Conservation (phyloP, 192 early-diverging fungal genomes). For the Rhizophagus clarus region DNA sequence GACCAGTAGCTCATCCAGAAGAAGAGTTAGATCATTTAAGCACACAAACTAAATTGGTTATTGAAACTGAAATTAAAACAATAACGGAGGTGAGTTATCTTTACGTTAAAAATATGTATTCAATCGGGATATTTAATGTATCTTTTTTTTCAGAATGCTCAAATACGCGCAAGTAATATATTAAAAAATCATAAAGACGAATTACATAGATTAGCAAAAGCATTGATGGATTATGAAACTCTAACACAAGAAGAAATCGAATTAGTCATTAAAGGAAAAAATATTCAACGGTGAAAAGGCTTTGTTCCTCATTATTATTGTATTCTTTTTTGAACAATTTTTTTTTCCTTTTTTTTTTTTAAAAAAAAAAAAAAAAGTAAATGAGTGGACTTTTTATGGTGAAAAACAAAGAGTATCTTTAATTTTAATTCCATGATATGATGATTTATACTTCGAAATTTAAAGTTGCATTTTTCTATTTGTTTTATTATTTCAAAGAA, state of each 20-base stretch:
- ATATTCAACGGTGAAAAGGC: constrained; percentile 47
- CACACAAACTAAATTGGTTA: constrained; percentile 72
- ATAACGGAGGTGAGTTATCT: constrained; percentile 64
- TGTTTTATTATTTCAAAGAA: too few species aligned
- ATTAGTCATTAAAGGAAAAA: constrained; percentile 69
- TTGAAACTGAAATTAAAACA: constrained; percentile 84
- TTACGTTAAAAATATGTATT: constrained; percentile 26
- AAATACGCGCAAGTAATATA: constrained; percentile 69
- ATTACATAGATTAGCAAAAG: constrained; percentile 86
- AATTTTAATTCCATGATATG: too few species aligned
- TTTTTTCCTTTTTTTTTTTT: neutral
- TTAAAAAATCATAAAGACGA: constrained; percentile 81
- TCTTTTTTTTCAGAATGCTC: constrained; percentile 51
- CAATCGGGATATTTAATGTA: neutral
- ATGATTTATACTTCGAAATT: too few species aligned
- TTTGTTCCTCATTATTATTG: neutral
- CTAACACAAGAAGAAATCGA: constrained; percentile 87
- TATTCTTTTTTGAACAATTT: neutral
- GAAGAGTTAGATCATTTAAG: constrained; percentile 78
- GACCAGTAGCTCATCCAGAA: constrained; percentile 73
- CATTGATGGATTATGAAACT: constrained; percentile 96
- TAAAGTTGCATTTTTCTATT: too few species aligned
- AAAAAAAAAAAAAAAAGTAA: neutral
- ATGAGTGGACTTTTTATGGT: neutral
- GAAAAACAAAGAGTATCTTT: neutral